A percentile compares a stretch with the other conserved stretches of the same genome.
phyloP scores from a whole-genome alignment of 1,284 basidiomycete species.

The Gymnopus androsaceus region DNA sequence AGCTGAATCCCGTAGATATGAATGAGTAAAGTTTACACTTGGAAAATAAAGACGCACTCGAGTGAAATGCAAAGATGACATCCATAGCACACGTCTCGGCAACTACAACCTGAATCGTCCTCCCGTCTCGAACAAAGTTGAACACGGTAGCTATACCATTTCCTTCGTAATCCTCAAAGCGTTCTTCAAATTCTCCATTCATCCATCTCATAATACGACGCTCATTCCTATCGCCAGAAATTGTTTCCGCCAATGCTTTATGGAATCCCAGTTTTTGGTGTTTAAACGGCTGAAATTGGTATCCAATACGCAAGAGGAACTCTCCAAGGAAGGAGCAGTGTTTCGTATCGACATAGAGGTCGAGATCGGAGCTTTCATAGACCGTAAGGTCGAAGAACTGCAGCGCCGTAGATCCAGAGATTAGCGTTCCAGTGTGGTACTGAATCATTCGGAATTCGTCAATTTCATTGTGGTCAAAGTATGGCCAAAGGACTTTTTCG shows the following conservation, averaged over 20 bases:
- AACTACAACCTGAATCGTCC: conserved; percentile 40
- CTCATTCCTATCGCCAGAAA: not conserved
- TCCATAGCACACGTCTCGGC: conserved; percentile 30
- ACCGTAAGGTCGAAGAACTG: conserved; percentile 7
- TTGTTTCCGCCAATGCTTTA: not conserved
- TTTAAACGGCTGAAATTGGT: not conserved
- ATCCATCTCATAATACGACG: not conserved
- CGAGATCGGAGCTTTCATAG: conserved; percentile 8
- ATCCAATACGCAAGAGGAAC: not conserved
- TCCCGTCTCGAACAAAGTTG: conserved; percentile 23
- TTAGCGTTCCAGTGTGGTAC: conserved; percentile 1
- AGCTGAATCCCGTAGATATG: conserved; percentile 32
- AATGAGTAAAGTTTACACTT: not conserved
- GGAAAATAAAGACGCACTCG: conserved; percentile 36
- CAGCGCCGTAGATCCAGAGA: conserved; percentile 13
- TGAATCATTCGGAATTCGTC: conserved; percentile 6
- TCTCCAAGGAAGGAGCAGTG: not conserved
- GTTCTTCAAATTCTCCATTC: not conserved
- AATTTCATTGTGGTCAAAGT: conserved; percentile 2
- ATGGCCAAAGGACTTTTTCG: conserved; percentile 6
- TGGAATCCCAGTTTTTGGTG: not conserved
- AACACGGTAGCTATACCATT: conserved; percentile 24
- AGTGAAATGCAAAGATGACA: conserved; percentile 44
- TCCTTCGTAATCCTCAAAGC: conserved; percentile 14
- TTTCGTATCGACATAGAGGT: conserved; percentile 4